Evolutionary conservation across 108 stramenopile genomes (phyloP), one percentile per base, ranked within the genome.

Genomic region (Parietichytrium sp.): DNA sequence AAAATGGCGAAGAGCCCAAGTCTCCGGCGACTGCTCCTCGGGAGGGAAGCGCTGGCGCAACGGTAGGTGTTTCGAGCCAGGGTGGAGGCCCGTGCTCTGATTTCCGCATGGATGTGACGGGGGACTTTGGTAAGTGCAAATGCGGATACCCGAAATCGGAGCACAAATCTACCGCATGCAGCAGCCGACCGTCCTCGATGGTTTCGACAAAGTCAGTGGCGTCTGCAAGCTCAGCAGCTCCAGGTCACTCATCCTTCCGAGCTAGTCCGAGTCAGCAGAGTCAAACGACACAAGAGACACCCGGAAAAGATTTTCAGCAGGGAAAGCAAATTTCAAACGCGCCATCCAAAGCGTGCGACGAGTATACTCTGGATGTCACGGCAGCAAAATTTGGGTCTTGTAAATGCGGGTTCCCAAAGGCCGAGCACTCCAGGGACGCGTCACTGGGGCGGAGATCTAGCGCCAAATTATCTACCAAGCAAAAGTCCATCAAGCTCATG

Each of bases 111-210:
- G 61, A 72, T 38, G 1, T 72, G 6, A 72, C 2, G n/a, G 61
- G 38, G 23, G 61, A 16, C 15, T 72, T 72, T n/a, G 61, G 61
- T 6, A 27, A 45, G 61, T 72, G 61, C 61, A 72, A 38, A 25
- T 72, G 61, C 25, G 61, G 61, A 2, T 42, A 72, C 33, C 61
- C 61, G 6, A 72, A 45, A 42, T 33, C 61, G 61, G 61, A 72
- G 23, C 61, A 72, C 42, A 36, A 3, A 45, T 10, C 10, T 45
- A 10, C 61, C 18, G 15, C 1, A 20, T 55, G 23, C 18, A 26
- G 25, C 15, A 20, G 18, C 15, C 54, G 1, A 55, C 15, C 54
- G 15, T n/a, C n/a, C n/a, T n/a, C n/a, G n/a, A n/a, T n/a, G n/a
- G n/a, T n/a, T n/a, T n/a, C n/a, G n/a, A n/a, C n/a, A n/a, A n/a